Conservation (phyloP, 208 protist species). For the Novymonas esmeraldas region DNA sequence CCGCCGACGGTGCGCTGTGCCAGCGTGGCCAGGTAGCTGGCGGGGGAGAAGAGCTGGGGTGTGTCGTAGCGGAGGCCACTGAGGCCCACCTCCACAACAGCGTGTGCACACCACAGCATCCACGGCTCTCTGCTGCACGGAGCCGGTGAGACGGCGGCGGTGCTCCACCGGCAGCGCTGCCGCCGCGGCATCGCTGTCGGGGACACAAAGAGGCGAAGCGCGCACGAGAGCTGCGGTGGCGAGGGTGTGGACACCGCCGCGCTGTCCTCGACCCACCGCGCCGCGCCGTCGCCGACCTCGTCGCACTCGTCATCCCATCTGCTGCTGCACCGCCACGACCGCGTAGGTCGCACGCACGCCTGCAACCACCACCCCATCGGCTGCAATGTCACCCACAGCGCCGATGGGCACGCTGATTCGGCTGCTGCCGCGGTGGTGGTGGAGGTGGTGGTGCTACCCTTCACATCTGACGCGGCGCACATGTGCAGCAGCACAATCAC, state of each 20-base stretch:
- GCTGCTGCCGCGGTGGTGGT: no score
- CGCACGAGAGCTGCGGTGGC: constrained; percentile 4
- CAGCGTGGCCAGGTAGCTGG: no score
- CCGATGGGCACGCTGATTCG: neutral
- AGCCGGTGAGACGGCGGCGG: neutral
- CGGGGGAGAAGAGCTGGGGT: neutral
- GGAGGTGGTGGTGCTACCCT: no score
- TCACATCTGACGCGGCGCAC: neutral
- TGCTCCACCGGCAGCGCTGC: neutral
- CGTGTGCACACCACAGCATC: no score
- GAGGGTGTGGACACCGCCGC: neutral
- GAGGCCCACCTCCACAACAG: no score
- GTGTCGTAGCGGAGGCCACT: no score
- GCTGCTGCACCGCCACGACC: neutral
- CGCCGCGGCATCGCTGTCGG: constrained; percentile 15
- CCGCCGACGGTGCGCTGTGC: no score
- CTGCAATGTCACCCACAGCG: constrained; percentile 3
- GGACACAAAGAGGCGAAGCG: constrained; percentile 8
- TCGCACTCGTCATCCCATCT: neutral
- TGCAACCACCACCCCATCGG: constrained; percentile 14
- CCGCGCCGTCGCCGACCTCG: neutral
- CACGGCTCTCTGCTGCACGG: neutral
- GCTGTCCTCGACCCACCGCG: neutral
- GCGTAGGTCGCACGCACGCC: neutral
- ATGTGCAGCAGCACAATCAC: constrained; percentile 10